Evolutionary conservation across 768 basidiomycete genomes (phyloP), one percentile per base, ranked within the genome.

Genomic region (Russula lepida): DNA sequence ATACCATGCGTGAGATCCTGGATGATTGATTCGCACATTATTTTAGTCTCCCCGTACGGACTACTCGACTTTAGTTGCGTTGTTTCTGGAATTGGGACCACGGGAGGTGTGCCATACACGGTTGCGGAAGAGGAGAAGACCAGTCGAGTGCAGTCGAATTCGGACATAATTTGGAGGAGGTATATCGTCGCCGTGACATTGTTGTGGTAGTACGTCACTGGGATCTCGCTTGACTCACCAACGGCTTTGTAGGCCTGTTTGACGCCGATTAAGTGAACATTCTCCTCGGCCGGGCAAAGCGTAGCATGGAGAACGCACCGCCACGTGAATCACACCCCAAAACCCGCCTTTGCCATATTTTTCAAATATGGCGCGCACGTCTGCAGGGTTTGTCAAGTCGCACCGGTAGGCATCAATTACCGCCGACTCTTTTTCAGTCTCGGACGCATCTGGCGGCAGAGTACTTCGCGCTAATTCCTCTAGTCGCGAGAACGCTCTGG

Each of bases 121-220:
- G 97, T 98, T 6, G 97, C 97, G 25, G 93, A 95, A 12, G 95
- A 98, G 1, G 97, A 98, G 77, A 98, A 99, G 55, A 99, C 95
- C 60, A 99, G 77, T 62, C 92, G 83, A 56, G 81, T 80, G 76
- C 90, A 92, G 64, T 86, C 85, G 73, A 84, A 92, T 56, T 88
- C 88, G 44, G 78, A 75, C 94, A 95, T 95, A 66, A 83, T 78
- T 77, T 94, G 87, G 65, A 97, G 78, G 23, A 98, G 84, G 53
- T 81, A 85, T 59, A 97, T 74, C 7, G 94, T 95, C 6, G 92
- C 95, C 47, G 82, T 74, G 59, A 99, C 97, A 69, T 99, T 99
- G 78, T 93, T 94, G 67, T 82, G 77, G 73, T 98, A 99, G 75
- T 99, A 99, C 13, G 85, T 82, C 70, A 98, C 73, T 4, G 97